Percentiles rank a stretch among this genome's conserved stretches.
phyloP scores from a whole-genome alignment of 2,329 filamentous ascomycete species.

The Aspergillus sp. region DNA sequence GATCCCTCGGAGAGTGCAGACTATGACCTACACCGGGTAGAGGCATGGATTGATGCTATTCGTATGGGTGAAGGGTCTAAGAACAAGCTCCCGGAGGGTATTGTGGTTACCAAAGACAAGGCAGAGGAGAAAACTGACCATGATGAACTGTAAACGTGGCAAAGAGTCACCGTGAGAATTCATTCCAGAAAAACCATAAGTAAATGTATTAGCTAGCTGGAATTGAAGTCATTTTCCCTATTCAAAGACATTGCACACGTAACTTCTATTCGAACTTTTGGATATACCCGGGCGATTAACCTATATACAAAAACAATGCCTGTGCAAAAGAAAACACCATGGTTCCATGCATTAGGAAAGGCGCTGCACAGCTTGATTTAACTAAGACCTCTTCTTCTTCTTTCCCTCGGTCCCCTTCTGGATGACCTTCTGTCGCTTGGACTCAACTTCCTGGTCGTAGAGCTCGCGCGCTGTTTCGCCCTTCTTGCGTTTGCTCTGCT shows the following conservation, averaged over 20 bases:
- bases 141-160: conserved; percentile 41
- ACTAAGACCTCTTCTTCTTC: conserved; percentile 23
- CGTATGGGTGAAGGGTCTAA: conserved; percentile 84
- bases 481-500: conserved; percentile 71
- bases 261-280: conserved; percentile 10
- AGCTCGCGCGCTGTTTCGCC: conserved; percentile 54
- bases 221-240: background rate
- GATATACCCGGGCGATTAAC: background rate
- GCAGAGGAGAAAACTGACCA: conserved; percentile 41
- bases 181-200: background rate
- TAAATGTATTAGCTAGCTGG: background rate
- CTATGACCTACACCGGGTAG: conserved; percentile 57
- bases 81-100: conserved; percentile 66
- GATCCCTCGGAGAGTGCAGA: conserved; percentile 55
- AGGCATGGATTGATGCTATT: conserved; percentile 88
- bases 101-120: conserved; percentile 48
- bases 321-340: conserved; percentile 2
- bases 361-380: background rate
- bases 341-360: background rate
- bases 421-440: conserved; percentile 45
- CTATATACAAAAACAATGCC: conserved; percentile 1
- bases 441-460: conserved; percentile 43
- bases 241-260: background rate
- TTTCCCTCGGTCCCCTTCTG: conserved; percentile 46
- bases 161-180: background rate